A percentile compares a stretch with the other conserved stretches of the same genome.
Conservation (phyloP, 495 filamentous ascomycete genomes). For the Pyrenopolyporus hunteri region DNA sequence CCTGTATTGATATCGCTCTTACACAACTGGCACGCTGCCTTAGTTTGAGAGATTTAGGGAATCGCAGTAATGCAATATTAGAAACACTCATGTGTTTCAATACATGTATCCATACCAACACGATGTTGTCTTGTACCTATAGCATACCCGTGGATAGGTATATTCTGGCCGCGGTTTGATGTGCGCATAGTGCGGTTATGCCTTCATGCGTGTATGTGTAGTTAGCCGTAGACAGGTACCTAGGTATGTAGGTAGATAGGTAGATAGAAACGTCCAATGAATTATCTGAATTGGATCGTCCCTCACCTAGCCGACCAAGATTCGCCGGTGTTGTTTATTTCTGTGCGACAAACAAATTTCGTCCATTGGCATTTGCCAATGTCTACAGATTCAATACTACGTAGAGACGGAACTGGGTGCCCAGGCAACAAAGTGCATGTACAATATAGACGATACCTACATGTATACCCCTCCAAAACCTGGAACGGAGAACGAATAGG, state of each 20-base stretch:
- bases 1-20: constrained; percentile 28
- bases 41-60: constrained; percentile 18
- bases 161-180: neutral
- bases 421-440: constrained; percentile 23
- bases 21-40: constrained; percentile 10
- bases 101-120: neutral
- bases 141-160: neutral
- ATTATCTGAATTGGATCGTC: constrained; percentile 10
- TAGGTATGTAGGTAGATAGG: neutral
- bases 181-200: too few relatives aligned
- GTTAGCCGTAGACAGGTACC: constrained; percentile 20
- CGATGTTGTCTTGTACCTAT: neutral
- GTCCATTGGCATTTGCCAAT: constrained; percentile 32
- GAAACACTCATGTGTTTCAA: neutral
- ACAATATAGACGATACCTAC: too few relatives aligned
- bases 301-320: constrained; percentile 14
- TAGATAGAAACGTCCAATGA: constrained; percentile 18
- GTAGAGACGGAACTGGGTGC: neutral
- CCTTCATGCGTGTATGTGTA: constrained; percentile 4
- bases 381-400: constrained; percentile 1
- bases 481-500: neutral
- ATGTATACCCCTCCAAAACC: constrained; percentile 20
- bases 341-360: constrained; percentile 35
- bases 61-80: constrained; percentile 9
- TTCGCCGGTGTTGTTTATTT: constrained; percentile 11